These are phyloP conservation scores for Stephania cephalantha DNA, from an alignment of 164 flowering plant genomes.

Conservation along the genomic window DNA sequence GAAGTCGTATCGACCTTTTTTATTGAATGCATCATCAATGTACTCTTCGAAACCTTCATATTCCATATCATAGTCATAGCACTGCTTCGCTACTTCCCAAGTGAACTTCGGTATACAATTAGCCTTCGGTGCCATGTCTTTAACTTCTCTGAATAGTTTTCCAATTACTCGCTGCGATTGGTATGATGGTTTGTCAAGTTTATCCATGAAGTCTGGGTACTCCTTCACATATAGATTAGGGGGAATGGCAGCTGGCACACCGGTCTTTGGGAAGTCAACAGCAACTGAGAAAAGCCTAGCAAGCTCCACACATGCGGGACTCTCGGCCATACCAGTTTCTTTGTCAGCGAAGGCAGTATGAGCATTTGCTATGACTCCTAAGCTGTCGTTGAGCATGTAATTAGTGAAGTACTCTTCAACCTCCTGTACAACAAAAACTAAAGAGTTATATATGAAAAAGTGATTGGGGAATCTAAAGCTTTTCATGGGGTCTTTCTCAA, in stretches of 20 bases:
- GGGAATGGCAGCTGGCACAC: constrained; percentile 74
- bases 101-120: constrained; percentile 39
- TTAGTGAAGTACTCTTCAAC: constrained; percentile 63
- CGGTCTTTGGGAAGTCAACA: constrained; percentile 87
- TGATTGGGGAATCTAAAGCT: not conserved
- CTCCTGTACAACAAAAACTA: constrained; percentile 40
- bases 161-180: constrained; percentile 32
- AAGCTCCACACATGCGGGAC: constrained; percentile 52
- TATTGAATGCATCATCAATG: constrained; percentile 47
- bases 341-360: constrained; percentile 70
- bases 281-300: constrained; percentile 67
- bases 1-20: constrained; percentile 56
- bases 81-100: constrained; percentile 37
- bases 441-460: not conserved
- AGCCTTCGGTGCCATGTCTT: constrained; percentile 29
- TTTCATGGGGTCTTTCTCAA: not conserved
- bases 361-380: constrained; percentile 75
- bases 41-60: constrained; percentile 59
- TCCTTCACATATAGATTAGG: constrained; percentile 39
- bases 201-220: constrained; percentile 94
- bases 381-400: constrained; percentile 81
- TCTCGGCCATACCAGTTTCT: constrained; percentile 42
- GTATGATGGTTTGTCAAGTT: constrained; percentile 61
- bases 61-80: constrained; percentile 72
- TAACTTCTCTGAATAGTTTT: constrained; percentile 50